These are phyloP conservation scores for Brassica hybrid DNA, from an alignment of 441 rosid genomes.

Conservation along the genomic window DNA sequence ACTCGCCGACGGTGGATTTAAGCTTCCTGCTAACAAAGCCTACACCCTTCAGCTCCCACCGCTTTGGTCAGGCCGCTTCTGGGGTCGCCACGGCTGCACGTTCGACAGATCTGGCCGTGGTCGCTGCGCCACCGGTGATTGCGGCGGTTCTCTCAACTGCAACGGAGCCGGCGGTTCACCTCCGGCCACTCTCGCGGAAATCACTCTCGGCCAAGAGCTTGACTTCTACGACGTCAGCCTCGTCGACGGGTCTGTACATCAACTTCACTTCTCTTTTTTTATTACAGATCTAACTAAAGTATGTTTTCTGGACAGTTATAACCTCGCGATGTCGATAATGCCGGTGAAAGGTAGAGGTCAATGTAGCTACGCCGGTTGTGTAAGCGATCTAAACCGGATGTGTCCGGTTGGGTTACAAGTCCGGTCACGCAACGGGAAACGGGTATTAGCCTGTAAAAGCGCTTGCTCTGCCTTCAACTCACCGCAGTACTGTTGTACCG, in stretches of 20 bases:
- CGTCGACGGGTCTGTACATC: slow-evolving; percentile 72
- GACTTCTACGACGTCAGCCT: slow-evolving; percentile 96
- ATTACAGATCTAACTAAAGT: background rate
- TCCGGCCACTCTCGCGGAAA: slow-evolving; percentile 90
- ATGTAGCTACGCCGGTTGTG: slow-evolving; percentile 92
- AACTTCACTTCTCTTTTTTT: background rate
- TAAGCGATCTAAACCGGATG: slow-evolving; percentile 80
- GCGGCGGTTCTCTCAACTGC: slow-evolving; percentile 82
- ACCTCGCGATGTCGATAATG: slow-evolving; percentile 75
- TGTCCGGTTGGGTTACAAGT: slow-evolving; percentile 89
- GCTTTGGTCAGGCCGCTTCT: slow-evolving; percentile 94
- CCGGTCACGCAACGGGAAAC: slow-evolving; percentile 54
- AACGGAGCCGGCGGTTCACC: slow-evolving; percentile 86
- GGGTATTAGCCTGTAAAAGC: slow-evolving; percentile 88
- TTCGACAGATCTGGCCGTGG: slow-evolving; percentile 78
- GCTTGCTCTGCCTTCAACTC: slow-evolving; percentile 92
- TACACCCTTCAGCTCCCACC: slow-evolving; percentile 68
- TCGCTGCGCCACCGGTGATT: slow-evolving; percentile 86
- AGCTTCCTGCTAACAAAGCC: slow-evolving; percentile 68
- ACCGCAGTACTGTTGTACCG: slow-evolving; percentile 91
- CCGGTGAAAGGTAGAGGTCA: slow-evolving; percentile 78
- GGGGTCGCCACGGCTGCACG: slow-evolving; percentile 94
- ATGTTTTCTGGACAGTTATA: slow-evolving; percentile 61
- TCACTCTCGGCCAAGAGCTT: slow-evolving; percentile 74
- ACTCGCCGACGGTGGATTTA: slow-evolving; percentile 84